phyloP scores from a whole-genome alignment of 2,329 filamentous ascomycete genomes.

The Colletotrichum sp. region DNA sequence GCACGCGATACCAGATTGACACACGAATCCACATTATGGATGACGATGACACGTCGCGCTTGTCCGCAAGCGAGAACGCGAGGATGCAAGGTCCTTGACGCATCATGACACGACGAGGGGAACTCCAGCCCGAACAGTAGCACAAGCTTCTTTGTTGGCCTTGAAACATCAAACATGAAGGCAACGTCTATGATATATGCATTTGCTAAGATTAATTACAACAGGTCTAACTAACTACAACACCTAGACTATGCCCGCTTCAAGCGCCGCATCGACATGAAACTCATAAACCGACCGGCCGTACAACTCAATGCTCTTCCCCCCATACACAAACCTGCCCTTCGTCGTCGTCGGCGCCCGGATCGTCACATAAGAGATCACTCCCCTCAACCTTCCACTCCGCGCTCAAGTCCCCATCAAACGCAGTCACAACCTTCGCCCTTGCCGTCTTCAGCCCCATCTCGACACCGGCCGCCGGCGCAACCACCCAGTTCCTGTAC shows the following conservation, averaged over 20 bases:
- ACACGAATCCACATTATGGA: conserved; percentile 5
- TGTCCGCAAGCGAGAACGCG: not conserved
- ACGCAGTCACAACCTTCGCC: conserved; percentile 29
- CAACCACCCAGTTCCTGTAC: conserved; percentile 30
- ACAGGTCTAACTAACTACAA: not conserved
- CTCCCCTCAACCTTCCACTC: conserved; percentile 22
- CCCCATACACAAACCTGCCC: conserved; percentile 14
- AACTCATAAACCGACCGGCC: conserved; percentile 11
- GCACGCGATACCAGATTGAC: not conserved
- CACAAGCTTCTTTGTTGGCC: not conserved
- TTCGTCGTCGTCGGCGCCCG: conserved; percentile 13
- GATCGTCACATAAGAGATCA: conserved; percentile 7
- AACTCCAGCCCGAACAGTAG: too few species aligned
- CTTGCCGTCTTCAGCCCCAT: conserved; percentile 30
- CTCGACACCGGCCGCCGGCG: conserved; percentile 26
- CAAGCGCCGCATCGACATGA: not conserved
- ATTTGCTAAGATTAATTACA: not conserved
- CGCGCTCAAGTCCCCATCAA: conserved; percentile 24
- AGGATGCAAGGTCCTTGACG: not conserved
- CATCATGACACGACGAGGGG: not conserved
- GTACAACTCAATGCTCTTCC: not conserved
- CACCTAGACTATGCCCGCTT: not conserved
- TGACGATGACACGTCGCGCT: not conserved
- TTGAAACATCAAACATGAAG: rapidly evolving
- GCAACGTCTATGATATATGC: rapidly evolving